phyloP scores from a whole-genome alignment of 371 early-diverging fungal genomes.

The Vavraia culicis region DNA sequence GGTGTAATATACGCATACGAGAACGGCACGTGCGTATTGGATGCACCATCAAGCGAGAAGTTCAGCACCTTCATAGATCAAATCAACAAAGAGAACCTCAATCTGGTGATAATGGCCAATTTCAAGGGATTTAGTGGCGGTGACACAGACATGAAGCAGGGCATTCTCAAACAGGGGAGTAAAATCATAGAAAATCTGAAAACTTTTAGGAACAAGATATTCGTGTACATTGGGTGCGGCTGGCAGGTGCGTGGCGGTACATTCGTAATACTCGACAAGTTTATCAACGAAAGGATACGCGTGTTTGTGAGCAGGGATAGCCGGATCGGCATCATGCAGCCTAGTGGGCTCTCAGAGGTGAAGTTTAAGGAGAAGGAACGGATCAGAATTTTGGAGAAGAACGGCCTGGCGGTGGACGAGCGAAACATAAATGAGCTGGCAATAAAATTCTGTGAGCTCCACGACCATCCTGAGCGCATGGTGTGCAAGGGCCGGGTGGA shows the following conservation, averaged over 20 bases:
- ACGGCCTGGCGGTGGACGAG: neutral
- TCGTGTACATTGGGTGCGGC: constrained; percentile 73
- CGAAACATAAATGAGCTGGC: neutral
- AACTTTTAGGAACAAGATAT: constrained; percentile 74
- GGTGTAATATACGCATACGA: constrained; percentile 90
- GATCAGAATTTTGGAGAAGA: neutral
- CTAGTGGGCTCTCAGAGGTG: constrained; percentile 89
- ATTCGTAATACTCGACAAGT: constrained; percentile 88
- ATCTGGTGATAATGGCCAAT: constrained; percentile 90
- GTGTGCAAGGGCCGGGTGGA: constrained; percentile 19
- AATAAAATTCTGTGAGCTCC: constrained; percentile 16
- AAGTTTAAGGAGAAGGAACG: constrained; percentile 54
- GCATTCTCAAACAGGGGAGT: constrained; percentile 78
- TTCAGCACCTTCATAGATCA: constrained; percentile 51
- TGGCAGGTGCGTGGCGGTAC: constrained; percentile 93
- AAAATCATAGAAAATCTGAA: constrained; percentile 79
- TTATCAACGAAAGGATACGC: constrained; percentile 87
- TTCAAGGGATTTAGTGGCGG: constrained; percentile 98
- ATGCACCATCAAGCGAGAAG: neutral
- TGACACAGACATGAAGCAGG: constrained; percentile 87
- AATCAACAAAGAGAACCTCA: constrained; percentile 84
- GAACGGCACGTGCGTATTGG: constrained; percentile 37
- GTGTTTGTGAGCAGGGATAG: constrained; percentile 76
- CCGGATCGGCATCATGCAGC: constrained; percentile 81
- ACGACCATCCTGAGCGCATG: constrained; percentile 18